phyloP scores from a whole-genome alignment of 306 rosid genomes.

The Prosopis cineraria region DNA sequence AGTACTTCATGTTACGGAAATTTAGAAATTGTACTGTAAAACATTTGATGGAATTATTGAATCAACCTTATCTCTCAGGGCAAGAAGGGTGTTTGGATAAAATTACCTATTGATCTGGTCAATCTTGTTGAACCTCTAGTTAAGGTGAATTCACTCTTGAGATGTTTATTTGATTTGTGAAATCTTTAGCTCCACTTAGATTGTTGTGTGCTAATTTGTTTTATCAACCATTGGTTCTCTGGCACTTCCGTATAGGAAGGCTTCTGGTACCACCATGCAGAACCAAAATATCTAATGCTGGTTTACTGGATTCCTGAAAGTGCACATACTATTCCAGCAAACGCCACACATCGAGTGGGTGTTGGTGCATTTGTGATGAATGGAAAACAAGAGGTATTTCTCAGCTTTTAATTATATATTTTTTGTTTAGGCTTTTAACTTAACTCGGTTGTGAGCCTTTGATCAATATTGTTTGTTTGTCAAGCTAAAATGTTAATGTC shows the following conservation, averaged over 20 bases:
- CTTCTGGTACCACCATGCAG: constrained; percentile 91
- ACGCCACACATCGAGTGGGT: constrained; percentile 81
- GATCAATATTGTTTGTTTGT: constrained; percentile 9
- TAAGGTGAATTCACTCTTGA: constrained; percentile 48
- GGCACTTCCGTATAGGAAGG: constrained; percentile 60
- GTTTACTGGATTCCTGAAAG: constrained; percentile 77
- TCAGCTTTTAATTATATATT: background rate
- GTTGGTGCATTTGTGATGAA: constrained; percentile 73
- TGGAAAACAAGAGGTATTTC: constrained; percentile 68
- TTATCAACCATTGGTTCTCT: background rate
- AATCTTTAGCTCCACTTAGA: background rate
- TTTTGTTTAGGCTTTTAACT: background rate
- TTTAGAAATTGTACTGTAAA: constrained; percentile 15
- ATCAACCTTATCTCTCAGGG: constrained; percentile 57
- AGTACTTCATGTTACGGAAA: background rate
- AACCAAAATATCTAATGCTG: constrained; percentile 81
- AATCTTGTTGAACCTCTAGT: constrained; percentile 70
- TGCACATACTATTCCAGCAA: constrained; percentile 66
- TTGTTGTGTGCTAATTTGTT: background rate
- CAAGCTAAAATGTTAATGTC: constrained; percentile 6
- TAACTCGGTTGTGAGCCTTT: background rate
- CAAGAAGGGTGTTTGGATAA: constrained; percentile 79
- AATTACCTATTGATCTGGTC: constrained; percentile 67
- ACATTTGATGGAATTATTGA: constrained; percentile 28
- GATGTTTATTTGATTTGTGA: background rate